phyloP scores from a whole-genome alignment of 176 grass and related monocot species.

The Carex scoparia region DNA sequence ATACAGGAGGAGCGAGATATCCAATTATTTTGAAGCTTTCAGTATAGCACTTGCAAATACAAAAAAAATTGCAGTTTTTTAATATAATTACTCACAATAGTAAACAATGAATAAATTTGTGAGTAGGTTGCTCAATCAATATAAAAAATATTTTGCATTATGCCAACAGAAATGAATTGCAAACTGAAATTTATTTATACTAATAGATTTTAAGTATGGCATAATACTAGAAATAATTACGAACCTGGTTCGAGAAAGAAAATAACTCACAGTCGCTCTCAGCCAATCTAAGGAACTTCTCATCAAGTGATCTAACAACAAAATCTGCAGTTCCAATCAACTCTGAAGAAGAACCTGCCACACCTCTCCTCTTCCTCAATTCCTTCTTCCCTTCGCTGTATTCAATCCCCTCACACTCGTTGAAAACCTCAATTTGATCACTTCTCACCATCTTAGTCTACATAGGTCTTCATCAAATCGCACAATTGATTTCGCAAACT shows the following conservation, averaged over 20 bases:
- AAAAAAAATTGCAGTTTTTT: neutral
- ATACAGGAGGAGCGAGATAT: too few species aligned
- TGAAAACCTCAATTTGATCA: too few species aligned
- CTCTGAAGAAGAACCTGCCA: constrained; percentile 33
- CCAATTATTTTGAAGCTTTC: neutral
- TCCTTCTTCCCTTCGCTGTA: too few species aligned
- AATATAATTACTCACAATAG: neutral
- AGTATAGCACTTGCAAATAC: neutral
- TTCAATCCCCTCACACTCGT: too few species aligned
- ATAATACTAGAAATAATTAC: neutral
- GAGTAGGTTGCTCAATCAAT: neutral
- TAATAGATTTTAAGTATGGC: neutral
- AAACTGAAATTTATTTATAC: neutral
- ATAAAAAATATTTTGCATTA: neutral
- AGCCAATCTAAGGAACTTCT: constrained; percentile 46
- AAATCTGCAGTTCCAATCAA: constrained; percentile 40
- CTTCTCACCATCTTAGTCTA: too few species aligned
- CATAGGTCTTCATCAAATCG: too few species aligned
- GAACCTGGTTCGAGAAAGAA: constrained; percentile 29
- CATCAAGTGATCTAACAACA: constrained; percentile 53
- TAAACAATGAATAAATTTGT: neutral
- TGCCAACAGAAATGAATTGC: too few species aligned
- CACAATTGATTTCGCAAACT: too few species aligned
- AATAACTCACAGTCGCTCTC: constrained; percentile 19
- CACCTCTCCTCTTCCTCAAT: neutral